Evolutionary conservation across 2,329 filamentous ascomycete species (phyloP), one percentile per base, ranked within the genome.

Genomic region (Fusarium sp.): DNA sequence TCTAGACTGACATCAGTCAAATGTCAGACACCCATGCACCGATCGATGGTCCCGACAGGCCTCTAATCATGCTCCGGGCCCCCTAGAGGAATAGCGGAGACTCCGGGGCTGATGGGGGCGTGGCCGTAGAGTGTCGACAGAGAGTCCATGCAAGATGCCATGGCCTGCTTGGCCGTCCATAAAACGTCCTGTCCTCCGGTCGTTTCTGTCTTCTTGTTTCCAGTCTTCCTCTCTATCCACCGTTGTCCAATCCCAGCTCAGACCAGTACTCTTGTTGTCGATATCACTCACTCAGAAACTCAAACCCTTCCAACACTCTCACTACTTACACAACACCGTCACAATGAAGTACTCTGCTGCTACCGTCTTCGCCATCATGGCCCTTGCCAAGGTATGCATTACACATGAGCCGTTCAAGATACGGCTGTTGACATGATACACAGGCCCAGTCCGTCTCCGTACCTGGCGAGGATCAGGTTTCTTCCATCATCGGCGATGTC

Each of bases 291-390:
- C 63, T 69, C 63, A 68, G 58, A 59, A 66, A 40, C 31, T 25
- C 20, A 25, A 20, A 63, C 31, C 35, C 38, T 58, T 47, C 60
- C 61, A 71, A n/a, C n/a, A 61, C 50, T 52, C 7, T 31, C 47
- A 54, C 47, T 52, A 61, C 63, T 33, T 58, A 66, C 54, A 57
- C 54, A 70, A 68, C 36, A 70, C 64, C 69, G 63, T 67, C 77
- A 77, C 50, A 66, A 84, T 85, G 84, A 83, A 83, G 81, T 81
- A 83, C 80, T 79, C 81, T 77, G 77, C 77, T 74, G 71, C 78
- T 52, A 75, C 80, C 63, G 50, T 82, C 70, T 68, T 75, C 31
- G 70, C 82, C 64, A 77, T 79, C 71, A 74, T 84, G 52, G 79
- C 81, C 65, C 47, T 73, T 27, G 66, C 69, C 63, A 63, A 76